phyloP scores from a whole-genome alignment of 257 asterid genomes.

The Capsicum pubescens region DNA sequence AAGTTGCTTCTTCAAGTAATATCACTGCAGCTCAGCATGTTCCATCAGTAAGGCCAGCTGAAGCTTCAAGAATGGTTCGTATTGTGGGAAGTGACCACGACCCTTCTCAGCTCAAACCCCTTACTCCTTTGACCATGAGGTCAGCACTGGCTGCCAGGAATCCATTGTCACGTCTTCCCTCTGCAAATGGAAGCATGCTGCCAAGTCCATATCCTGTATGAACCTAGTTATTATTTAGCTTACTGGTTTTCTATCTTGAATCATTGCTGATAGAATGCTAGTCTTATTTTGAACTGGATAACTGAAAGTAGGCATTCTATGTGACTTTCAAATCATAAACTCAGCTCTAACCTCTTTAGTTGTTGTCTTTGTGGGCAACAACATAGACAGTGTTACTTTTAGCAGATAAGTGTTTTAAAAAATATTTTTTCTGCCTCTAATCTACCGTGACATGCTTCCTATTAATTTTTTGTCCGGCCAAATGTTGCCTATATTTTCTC shows the following conservation, averaged over 20 bases:
- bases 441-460: slow-evolving; percentile 5
- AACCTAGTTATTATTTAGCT: slow-evolving; percentile 32
- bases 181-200: slow-evolving; percentile 50
- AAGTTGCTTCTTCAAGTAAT: slow-evolving; percentile 41
- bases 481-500: not conserved
- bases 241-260: slow-evolving; percentile 21
- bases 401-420: not conserved
- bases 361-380: not conserved
- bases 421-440: not conserved
- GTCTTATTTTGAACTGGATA: slow-evolving; percentile 4
- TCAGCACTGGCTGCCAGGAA: slow-evolving; percentile 39
- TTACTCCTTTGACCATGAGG: slow-evolving; percentile 41
- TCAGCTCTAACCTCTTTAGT: slow-evolving; percentile 13
- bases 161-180: slow-evolving; percentile 38
- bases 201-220: slow-evolving; percentile 48
- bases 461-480: not conserved
- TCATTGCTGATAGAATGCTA: not conserved
- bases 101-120: slow-evolving; percentile 42
- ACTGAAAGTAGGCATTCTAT: not conserved
- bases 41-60: slow-evolving; percentile 39
- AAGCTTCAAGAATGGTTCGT: slow-evolving; percentile 38
- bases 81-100: slow-evolving; percentile 31
- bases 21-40: slow-evolving; percentile 41
- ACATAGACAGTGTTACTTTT: not conserved
- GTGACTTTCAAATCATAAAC: slow-evolving; percentile 1